These are phyloP conservation scores for Pseudotulostoma volvatum DNA, from an alignment of 495 filamentous ascomycete genomes.

Conservation along the genomic window DNA sequence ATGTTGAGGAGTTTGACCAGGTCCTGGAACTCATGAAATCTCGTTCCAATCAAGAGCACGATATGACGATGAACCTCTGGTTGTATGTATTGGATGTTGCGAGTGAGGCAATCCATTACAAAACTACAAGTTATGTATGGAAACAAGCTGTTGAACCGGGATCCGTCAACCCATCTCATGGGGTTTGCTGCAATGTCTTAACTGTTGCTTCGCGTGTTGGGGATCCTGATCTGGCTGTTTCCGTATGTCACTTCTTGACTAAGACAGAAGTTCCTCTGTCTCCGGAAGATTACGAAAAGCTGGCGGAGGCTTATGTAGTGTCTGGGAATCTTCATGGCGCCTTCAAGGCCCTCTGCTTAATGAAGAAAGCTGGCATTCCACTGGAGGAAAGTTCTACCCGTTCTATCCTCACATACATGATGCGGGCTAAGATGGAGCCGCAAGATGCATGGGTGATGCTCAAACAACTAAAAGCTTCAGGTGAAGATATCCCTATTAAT, in stretches of 20 bases:
- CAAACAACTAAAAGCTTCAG: conserved; percentile 25
- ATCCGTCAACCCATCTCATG: conserved; percentile 48
- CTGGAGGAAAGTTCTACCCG: conserved; percentile 38
- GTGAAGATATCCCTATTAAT: conserved; percentile 16
- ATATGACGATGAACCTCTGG: conserved; percentile 40
- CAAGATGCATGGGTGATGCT: conserved; percentile 37
- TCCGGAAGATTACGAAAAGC: conserved; percentile 56
- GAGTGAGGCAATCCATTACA: conserved; percentile 33
- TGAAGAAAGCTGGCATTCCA: conserved; percentile 40
- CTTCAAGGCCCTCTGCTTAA: conserved; percentile 49
- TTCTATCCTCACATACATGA: conserved; percentile 35
- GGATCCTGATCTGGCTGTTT: conserved; percentile 41
- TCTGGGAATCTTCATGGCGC: conserved; percentile 36
- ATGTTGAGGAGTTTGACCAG: conserved; percentile 57
- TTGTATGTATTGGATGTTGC: conserved; percentile 54
- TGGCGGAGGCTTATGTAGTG: conserved; percentile 51
- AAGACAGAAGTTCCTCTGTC: conserved; percentile 35
- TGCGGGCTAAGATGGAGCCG: conserved; percentile 12
- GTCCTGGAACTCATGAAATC: conserved; percentile 47
- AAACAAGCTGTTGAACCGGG: conserved; percentile 34
- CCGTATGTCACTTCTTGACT: conserved; percentile 22
- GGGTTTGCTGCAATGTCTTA: conserved; percentile 48
- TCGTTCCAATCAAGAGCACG: conserved; percentile 28
- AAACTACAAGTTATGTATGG: conserved; percentile 49
- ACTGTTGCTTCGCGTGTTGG: conserved; percentile 47